A percentile compares a stretch with the other conserved stretches of the same genome.
phyloP scores from a whole-genome alignment of 2,329 filamentous ascomycete genomes.

The Sclerotinia borealis region DNA sequence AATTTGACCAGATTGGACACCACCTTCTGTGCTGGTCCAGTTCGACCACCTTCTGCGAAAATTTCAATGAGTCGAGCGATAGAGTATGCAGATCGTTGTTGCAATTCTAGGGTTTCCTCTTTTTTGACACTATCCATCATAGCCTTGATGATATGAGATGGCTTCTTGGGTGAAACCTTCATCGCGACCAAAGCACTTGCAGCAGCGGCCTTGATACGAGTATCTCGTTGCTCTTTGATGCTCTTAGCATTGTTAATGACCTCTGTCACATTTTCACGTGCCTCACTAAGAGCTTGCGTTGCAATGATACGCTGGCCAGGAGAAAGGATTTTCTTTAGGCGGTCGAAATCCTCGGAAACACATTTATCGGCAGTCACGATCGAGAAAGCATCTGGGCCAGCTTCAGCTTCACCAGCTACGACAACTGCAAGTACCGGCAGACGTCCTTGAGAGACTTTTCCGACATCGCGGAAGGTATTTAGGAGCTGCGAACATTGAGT shows the following conservation, averaged over 20 bases:
- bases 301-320: slow-evolving; percentile 84
- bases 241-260: slow-evolving; percentile 75
- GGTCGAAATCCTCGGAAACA: slow-evolving; percentile 77
- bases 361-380: slow-evolving; percentile 83
- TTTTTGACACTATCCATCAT: slow-evolving; percentile 98
- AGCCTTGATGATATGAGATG: slow-evolving; percentile 84
- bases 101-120: slow-evolving; percentile 85
- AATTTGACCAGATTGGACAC: slow-evolving; percentile 95
- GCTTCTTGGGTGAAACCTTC: slow-evolving; percentile 83
- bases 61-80: slow-evolving; percentile 81
- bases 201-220: slow-evolving; percentile 78
- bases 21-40: slow-evolving; percentile 88
- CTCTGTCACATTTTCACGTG: slow-evolving; percentile 60
- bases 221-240: slow-evolving; percentile 75
- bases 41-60: slow-evolving; percentile 73
- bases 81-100: slow-evolving; percentile 77
- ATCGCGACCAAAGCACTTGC: slow-evolving; percentile 87
- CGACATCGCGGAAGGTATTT: slow-evolving; percentile 86
- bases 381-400: slow-evolving; percentile 88
- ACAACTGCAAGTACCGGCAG: slow-evolving; percentile 81
- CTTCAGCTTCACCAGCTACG: slow-evolving; percentile 87
- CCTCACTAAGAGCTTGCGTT: slow-evolving; percentile 70
- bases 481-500: slow-evolving; percentile 88
- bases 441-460: slow-evolving; percentile 68
- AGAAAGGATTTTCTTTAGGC: slow-evolving; percentile 80